These are phyloP conservation scores for Ceratobasidium sp. DNA, from an alignment of 1,284 basidiomycete species.

Conservation along the genomic window DNA sequence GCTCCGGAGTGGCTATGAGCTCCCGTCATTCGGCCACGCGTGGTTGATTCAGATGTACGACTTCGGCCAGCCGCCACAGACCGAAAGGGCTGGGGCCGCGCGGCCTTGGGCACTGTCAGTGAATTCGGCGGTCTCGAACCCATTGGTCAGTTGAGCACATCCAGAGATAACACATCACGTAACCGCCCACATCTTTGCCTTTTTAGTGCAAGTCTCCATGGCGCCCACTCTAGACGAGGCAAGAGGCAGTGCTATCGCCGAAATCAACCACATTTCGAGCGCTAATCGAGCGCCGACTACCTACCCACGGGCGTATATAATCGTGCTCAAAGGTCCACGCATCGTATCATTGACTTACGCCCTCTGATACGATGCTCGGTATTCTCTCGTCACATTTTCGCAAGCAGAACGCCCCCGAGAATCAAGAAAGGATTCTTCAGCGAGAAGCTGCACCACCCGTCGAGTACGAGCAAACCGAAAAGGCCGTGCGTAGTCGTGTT, in stretches of 20 bases:
- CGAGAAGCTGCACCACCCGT: slow-evolving; percentile 10
- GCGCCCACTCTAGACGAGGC: not conserved
- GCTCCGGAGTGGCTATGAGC: too few relatives aligned
- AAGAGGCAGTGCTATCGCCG: not conserved
- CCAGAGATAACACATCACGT: not conserved
- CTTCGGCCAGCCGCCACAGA: not conserved
- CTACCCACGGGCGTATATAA: not conserved
- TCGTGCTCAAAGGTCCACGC: not conserved
- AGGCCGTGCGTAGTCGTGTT: slow-evolving; percentile 5
- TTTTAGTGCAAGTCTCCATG: not conserved
- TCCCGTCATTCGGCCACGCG: too few relatives aligned
- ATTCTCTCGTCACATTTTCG: slow-evolving; percentile 22
- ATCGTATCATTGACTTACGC: not conserved
- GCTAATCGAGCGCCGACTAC: not conserved
- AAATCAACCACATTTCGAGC: not conserved
- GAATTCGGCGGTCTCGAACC: not conserved
- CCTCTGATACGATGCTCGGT: slow-evolving; percentile 3
- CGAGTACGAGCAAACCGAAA: slow-evolving; percentile 24
- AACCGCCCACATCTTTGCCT: too few relatives aligned
- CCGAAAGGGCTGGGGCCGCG: slow-evolving; percentile 29
- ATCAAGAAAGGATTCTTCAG: not conserved
- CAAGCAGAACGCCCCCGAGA: slow-evolving; percentile 28
- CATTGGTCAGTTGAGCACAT: not conserved
- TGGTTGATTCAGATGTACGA: too few relatives aligned
- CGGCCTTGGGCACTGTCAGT: not conserved